Evolutionary conservation across 2,329 filamentous ascomycete species (phyloP).

Genomic region (Onygenales sp.): DNA sequence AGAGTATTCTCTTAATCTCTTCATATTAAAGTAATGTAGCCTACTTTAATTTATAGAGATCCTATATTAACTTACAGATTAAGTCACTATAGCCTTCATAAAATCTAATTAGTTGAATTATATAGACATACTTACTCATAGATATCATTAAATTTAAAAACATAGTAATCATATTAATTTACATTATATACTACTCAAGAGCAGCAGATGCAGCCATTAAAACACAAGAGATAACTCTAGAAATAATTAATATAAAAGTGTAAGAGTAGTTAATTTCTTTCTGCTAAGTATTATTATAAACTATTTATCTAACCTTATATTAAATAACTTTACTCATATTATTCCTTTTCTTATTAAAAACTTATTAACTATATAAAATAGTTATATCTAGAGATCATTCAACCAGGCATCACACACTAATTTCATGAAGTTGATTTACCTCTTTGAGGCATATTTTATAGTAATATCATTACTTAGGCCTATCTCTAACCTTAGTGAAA

Average conservation of each 20-base stretch:
- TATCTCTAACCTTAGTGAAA: neutral
- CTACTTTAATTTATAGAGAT: neutral
- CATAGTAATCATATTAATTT: neutral
- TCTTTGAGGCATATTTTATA: neutral
- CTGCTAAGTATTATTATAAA: neutral
- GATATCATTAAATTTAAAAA: neutral
- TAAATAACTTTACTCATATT: neutral
- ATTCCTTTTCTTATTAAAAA: neutral
- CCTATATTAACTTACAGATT: neutral
- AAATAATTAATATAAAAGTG: neutral
- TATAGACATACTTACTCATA: neutral
- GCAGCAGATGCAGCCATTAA: neutral
- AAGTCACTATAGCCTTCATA: neutral
- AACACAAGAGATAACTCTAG: neutral
- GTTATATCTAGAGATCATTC: neutral
- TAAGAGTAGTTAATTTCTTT: neutral
- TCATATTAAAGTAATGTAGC: neutral
- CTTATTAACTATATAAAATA: neutral
- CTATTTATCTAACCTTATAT: neutral
- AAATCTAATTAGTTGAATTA: neutral
- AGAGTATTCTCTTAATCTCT: neutral
- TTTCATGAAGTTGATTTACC: neutral
- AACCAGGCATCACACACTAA: neutral
- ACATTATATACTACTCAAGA: fast-evolving
- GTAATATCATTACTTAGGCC: neutral